Evolutionary conservation across 176 grass and related monocot species (phyloP).

Genomic region (Oryza australiensis): DNA sequence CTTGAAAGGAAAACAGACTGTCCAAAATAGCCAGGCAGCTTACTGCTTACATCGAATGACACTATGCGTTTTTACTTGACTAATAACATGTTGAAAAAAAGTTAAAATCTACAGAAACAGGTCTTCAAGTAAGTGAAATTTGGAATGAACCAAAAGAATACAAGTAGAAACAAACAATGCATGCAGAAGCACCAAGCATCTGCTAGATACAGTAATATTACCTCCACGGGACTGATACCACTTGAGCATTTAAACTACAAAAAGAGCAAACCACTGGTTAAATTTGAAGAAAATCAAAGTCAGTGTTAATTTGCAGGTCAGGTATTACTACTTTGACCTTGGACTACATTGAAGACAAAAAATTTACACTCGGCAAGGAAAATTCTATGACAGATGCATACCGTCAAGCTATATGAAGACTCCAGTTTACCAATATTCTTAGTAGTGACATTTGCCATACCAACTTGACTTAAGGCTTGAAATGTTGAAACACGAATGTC

Average conservation of each 20-base stretch:
- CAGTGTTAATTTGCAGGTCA: neutral
- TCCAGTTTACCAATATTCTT: conserved; percentile 84
- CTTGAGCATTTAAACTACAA: conserved; percentile 75
- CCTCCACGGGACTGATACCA: conserved; percentile 74
- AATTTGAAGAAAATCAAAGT: conserved; percentile 21
- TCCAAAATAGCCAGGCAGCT: no score
- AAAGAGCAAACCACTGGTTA: conserved; percentile 33
- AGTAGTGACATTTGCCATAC: conserved; percentile 55
- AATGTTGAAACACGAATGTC: conserved; percentile 62
- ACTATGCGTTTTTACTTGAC: no score
- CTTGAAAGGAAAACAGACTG: neutral
- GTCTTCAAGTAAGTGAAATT: neutral
- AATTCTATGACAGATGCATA: conserved; percentile 7
- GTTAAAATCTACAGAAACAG: neutral
- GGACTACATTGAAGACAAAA: neutral
- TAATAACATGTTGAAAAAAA: neutral
- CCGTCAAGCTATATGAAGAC: conserved; percentile 89
- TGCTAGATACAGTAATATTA: conserved; percentile 19
- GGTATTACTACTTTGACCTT: neutral
- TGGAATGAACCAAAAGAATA: neutral
- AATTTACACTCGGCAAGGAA: no score
- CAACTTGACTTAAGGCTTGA: conserved; percentile 86
- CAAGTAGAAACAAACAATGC: neutral
- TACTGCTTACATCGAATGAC: no score
- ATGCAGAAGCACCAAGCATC: neutral